phyloP scores from a whole-genome alignment of 164 flowering plant genomes.

The Umbilicus rupestris region DNA sequence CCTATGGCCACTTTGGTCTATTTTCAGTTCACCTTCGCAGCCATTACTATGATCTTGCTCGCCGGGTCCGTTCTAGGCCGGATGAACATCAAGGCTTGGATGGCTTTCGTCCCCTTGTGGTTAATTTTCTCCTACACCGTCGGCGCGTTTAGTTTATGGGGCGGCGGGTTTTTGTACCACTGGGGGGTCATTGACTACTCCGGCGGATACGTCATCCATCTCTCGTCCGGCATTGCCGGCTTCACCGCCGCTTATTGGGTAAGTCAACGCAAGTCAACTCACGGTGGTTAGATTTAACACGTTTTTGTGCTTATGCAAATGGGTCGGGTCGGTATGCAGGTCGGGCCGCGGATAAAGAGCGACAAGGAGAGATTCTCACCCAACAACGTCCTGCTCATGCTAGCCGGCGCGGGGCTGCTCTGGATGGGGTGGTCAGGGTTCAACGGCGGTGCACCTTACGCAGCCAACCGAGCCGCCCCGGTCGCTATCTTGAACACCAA shows the following conservation, averaged over 20 bases:
- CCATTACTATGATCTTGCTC: slow-evolving; percentile 39
- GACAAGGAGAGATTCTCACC: slow-evolving; percentile 13
- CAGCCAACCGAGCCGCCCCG: slow-evolving; percentile 6
- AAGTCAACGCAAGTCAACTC: not conserved
- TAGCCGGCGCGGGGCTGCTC: slow-evolving; percentile 9
- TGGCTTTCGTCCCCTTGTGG: slow-evolving; percentile 63
- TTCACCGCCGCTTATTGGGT: slow-evolving; percentile 70
- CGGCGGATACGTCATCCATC: slow-evolving; percentile 63
- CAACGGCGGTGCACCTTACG: slow-evolving; percentile 12
- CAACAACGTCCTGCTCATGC: slow-evolving; percentile 9
- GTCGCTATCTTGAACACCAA: slow-evolving; percentile 10
- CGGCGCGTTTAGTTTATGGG: slow-evolving; percentile 61
- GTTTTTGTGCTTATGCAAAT: no score
- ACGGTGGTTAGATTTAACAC: no score
- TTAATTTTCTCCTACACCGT: slow-evolving; percentile 51
- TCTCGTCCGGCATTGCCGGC: slow-evolving; percentile 52
- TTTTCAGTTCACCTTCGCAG: slow-evolving; percentile 52
- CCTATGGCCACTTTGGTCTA: slow-evolving; percentile 48
- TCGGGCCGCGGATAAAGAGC: slow-evolving; percentile 10
- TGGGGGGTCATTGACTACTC: slow-evolving; percentile 70
- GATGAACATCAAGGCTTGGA: slow-evolving; percentile 57
- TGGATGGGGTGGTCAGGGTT: slow-evolving; percentile 13
- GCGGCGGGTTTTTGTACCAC: slow-evolving; percentile 55
- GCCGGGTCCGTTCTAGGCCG: slow-evolving; percentile 52
- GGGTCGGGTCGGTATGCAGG: no score